Base-by-base conservation (phyloP, 495 filamentous ascomycete genomes). In the Ramalina intermedia region DNA sequence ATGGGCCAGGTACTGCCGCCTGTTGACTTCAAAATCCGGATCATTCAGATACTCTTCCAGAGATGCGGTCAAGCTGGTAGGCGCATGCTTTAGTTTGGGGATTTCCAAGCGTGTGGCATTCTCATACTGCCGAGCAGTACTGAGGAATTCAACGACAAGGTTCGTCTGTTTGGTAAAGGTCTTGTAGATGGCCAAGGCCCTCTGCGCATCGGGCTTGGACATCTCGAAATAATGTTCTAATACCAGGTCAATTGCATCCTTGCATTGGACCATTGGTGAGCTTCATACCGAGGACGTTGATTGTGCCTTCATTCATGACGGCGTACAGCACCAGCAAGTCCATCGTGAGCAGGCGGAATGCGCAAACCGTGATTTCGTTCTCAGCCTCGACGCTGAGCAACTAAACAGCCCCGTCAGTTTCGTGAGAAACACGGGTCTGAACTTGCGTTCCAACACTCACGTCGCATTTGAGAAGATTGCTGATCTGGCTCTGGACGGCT, bases 151-250 rank as follows among this genome's bases (percentile, higher is more conserved):
- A 6, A 99, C 90, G 5, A 96, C 89, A 51, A 80, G 77, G 48
- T 94, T 87, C 12, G 91, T 99, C 60, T 95, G 93, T 58, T 76
- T 84, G 23, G 85, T 83, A 63, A 99, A 99, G 2, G 76, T 84
- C 58, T 87, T 87, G 64, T 99, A 99, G 17, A 99, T 94, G 43
- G 79, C 73, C 58, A 99, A 73, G 36, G 91, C 93, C 39, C 89
- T 78, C 62, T 94, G 84, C 43, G 93, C 93, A 65, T 99, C 93
- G 35, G 82, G 76, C 48, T 81, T 82, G 46, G 93, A 95, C 86
- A 99, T 90, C 66, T 99, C 91, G 55, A 99, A 96, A 62, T 94
- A 99, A 61, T 93, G 89, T 54, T 94, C 89, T 95, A 48, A 21
- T 40, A 17, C 8, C 7, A 21, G 9, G 40, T 63, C 41, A 44